These are phyloP conservation scores for Bacidia gigantensis DNA, from an alignment of 495 filamentous ascomycete species.

Conservation along the genomic window DNA sequence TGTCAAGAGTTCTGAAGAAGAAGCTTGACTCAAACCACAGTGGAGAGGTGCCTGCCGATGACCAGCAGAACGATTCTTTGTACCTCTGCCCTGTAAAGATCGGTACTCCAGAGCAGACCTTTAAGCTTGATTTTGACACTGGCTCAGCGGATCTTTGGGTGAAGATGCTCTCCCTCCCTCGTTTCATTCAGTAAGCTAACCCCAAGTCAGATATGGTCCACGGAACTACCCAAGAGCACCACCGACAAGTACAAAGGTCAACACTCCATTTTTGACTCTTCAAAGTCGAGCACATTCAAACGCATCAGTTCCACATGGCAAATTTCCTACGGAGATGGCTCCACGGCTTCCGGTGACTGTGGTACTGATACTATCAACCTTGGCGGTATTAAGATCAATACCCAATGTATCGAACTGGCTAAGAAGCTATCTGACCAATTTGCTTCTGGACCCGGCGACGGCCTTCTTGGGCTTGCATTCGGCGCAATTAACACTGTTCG, in stretches of 20 bases:
- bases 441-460: slow-evolving; percentile 45
- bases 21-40: slow-evolving; percentile 25
- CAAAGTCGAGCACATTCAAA: slow-evolving; percentile 50
- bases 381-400: slow-evolving; percentile 53
- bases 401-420: slow-evolving; percentile 59
- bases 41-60: slow-evolving; percentile 52
- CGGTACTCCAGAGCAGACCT: slow-evolving; percentile 52
- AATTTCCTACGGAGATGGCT: slow-evolving; percentile 63
- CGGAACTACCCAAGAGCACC: slow-evolving; percentile 32
- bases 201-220: slow-evolving; percentile 46
- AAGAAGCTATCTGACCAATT: slow-evolving; percentile 51
- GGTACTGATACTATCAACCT: slow-evolving; percentile 55
- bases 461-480: slow-evolving; percentile 61
- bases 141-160: slow-evolving; percentile 72
- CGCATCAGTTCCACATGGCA: slow-evolving; percentile 41
- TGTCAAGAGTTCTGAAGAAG: slow-evolving; percentile 38
- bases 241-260: slow-evolving; percentile 19
- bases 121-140: slow-evolving; percentile 64
- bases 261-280: slow-evolving; percentile 43
- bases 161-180: slow-evolving; percentile 20
- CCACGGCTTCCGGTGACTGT: slow-evolving; percentile 54
- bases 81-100: slow-evolving; percentile 55
- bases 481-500: slow-evolving; percentile 56
- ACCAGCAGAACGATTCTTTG: slow-evolving; percentile 58
- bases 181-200: slow-evolving; percentile 2